Evolutionary conservation across 805 yeast genomes (phyloP).

Genomic region (Wickerhamiella cacticola): DNA sequence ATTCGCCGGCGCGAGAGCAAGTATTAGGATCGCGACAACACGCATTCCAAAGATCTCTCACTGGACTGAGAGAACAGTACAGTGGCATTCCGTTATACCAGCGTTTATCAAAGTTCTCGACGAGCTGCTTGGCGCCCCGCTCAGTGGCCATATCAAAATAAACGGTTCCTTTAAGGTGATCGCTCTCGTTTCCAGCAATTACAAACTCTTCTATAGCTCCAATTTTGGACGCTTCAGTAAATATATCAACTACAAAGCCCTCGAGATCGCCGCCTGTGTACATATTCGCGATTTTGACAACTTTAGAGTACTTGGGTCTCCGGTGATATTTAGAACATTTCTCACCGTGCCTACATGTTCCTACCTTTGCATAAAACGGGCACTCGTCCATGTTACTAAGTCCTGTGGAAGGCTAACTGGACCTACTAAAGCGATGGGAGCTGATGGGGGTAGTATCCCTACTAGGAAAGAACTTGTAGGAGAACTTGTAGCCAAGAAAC

Average conservation of each 20-base stretch:
- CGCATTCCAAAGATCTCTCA: slow-evolving; percentile 54
- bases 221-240: slow-evolving; percentile 42
- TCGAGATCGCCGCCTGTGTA: slow-evolving; percentile 36
- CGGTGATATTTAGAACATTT: slow-evolving; percentile 61
- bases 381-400: slow-evolving; percentile 10
- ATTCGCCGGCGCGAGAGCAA: slow-evolving; percentile 71
- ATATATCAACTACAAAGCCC: slow-evolving; percentile 57
- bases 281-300: slow-evolving; percentile 53
- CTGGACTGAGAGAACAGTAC: slow-evolving; percentile 69
- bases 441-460: slow-evolving; percentile 52
- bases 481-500: background rate
- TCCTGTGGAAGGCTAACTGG: background rate
- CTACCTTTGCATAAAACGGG: slow-evolving; percentile 65
- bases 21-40: slow-evolving; percentile 56
- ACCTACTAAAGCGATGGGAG: slow-evolving; percentile 19
- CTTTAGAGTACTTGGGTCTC: slow-evolving; percentile 51
- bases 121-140: slow-evolving; percentile 49
- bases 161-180: slow-evolving; percentile 78
- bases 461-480: slow-evolving; percentile 1
- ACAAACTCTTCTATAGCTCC: slow-evolving; percentile 49
- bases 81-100: slow-evolving; percentile 79
- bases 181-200: slow-evolving; percentile 72
- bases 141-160: slow-evolving; percentile 49
- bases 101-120: slow-evolving; percentile 51
- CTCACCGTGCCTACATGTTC: slow-evolving; percentile 88